Evolutionary conservation across 495 filamentous ascomycete species (phyloP).

Genomic region (Trichoderma reesei): DNA sequence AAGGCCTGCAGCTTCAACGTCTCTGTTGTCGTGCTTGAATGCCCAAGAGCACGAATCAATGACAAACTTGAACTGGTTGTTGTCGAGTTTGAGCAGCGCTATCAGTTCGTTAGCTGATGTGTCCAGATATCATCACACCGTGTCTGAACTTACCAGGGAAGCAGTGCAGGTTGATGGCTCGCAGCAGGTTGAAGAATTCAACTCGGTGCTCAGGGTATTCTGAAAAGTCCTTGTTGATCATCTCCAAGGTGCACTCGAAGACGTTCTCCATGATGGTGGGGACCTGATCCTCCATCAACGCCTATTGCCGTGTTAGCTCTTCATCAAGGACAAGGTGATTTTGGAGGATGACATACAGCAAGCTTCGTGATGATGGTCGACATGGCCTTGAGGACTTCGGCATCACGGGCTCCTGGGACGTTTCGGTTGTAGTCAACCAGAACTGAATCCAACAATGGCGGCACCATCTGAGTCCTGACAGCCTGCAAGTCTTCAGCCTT

Average conservation of each 20-base stretch:
- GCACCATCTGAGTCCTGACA: slow-evolving; percentile 85
- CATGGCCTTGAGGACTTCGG: slow-evolving; percentile 95
- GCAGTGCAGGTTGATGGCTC: slow-evolving; percentile 92
- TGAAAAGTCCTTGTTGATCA: slow-evolving; percentile 99
- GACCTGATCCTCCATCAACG: slow-evolving; percentile 95
- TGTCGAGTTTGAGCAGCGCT: slow-evolving; percentile 85
- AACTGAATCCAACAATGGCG: slow-evolving; percentile 91
- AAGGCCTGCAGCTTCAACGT: slow-evolving; percentile 94
- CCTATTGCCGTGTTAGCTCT: slow-evolving; percentile 31
- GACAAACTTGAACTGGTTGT: slow-evolving; percentile 95
- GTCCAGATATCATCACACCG: not conserved
- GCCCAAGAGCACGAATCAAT: slow-evolving; percentile 99
- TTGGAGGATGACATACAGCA: slow-evolving; percentile 54
- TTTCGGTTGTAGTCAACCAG: slow-evolving; percentile 95
- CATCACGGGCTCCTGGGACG: slow-evolving; percentile 90
- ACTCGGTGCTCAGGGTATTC: slow-evolving; percentile 98
- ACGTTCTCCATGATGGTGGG: slow-evolving; percentile 96
- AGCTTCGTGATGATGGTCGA: slow-evolving; percentile 94
- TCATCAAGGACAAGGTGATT: not conserved
- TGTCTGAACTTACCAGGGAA: slow-evolving; percentile 47
- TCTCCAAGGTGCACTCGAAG: slow-evolving; percentile 95
- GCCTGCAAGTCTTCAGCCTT: slow-evolving; percentile 94
- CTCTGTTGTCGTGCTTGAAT: slow-evolving; percentile 97
- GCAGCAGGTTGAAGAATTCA: slow-evolving; percentile 93
- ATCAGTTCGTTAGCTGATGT: slow-evolving; percentile 14